These are phyloP conservation scores for Talaromyces sp. DNA, from an alignment of 2,329 filamentous ascomycete genomes.

Conservation along the genomic window DNA sequence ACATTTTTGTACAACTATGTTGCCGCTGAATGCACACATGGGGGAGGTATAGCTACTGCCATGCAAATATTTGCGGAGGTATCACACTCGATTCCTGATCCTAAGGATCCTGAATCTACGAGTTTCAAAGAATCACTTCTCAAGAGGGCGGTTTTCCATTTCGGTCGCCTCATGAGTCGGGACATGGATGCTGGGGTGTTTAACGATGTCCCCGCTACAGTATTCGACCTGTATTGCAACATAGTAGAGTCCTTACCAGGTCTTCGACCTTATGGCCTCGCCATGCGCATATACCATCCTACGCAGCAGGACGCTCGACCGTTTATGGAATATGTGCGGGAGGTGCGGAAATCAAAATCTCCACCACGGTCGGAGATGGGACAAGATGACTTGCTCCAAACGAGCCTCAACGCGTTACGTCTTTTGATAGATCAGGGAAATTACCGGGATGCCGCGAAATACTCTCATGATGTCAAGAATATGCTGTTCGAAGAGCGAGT, in stretches of 20 bases:
- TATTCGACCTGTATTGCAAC: constrained; percentile 37
- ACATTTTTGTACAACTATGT: constrained; percentile 34
- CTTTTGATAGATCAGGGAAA: constrained; percentile 36
- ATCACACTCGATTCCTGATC: constrained; percentile 1
- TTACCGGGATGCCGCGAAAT: constrained; percentile 29
- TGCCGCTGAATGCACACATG: constrained; percentile 36
- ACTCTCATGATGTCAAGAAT: constrained; percentile 34
- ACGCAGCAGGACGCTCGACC: constrained; percentile 33
- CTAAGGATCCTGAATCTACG: neutral
- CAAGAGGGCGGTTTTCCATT: constrained; percentile 26
- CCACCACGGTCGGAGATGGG: constrained; percentile 10
- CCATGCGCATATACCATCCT: constrained; percentile 41
- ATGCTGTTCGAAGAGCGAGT: constrained; percentile 29
- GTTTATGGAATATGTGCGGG: constrained; percentile 32
- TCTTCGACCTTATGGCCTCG: constrained; percentile 29
- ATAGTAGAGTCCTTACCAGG: constrained; percentile 27
- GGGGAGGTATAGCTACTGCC: constrained; percentile 33
- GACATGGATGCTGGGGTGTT: constrained; percentile 25
- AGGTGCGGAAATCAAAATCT: constrained; percentile 20
- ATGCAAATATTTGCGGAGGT: constrained; percentile 29
- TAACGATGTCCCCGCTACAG: constrained; percentile 28
- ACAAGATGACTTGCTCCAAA: constrained; percentile 33
- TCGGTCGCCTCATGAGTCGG: constrained; percentile 30
- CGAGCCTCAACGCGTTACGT: constrained; percentile 41
- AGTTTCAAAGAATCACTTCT: constrained; percentile 24